Base-by-base conservation (phyloP, 176 grass and related monocot species). In the Avena sativa region DNA sequence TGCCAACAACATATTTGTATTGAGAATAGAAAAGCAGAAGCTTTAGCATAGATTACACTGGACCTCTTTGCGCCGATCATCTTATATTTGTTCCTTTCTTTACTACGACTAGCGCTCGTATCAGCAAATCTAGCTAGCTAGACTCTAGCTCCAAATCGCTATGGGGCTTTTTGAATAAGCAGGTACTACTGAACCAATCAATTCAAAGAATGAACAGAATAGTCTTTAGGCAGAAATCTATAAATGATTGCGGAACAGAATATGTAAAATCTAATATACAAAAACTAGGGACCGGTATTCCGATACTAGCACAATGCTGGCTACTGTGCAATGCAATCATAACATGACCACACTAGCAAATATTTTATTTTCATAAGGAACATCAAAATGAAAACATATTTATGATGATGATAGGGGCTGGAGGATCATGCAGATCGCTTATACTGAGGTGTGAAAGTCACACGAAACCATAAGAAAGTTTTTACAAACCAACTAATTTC, bases 1-100 rank as follows among this genome's bases (percentile, higher is more conserved):
- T 86, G 88, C 78, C 60, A 70, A 21, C 11, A 82, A 71, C 83
- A 90, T 83, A 86, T 71, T 57, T 32, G 70, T 12, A 68, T 53
- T 36, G 26, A 59, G 81, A 90, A 70, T 51, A 20, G 56, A 40
- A 59, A 86, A 21, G 70, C 30, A 71, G 40, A 10, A 71, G 20
- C 78, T 77, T 86, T 86, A 77, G 62, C 38, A 19, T 49, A 83
- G 73, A 88, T 83, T 88, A 88, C 52, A 1, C 19, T 23, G 1
- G 32, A 4, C 1, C 10, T 44, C 36, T 58, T 84, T 82, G 64
- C 38, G 53, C 17, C 36, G 32, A 89, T 67, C 49, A 58, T 34
- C 56, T 63, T 44, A 69, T 38, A 81, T 86, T 75, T 89, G 71
- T 69, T 60, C 69, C 69, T 86, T 50, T 15, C 14, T 32, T 32